Evolutionary conservation across 805 yeast genomes (phyloP), one percentile per base, ranked within the genome.

Genomic region (Wickerhamiella bombiphila): DNA sequence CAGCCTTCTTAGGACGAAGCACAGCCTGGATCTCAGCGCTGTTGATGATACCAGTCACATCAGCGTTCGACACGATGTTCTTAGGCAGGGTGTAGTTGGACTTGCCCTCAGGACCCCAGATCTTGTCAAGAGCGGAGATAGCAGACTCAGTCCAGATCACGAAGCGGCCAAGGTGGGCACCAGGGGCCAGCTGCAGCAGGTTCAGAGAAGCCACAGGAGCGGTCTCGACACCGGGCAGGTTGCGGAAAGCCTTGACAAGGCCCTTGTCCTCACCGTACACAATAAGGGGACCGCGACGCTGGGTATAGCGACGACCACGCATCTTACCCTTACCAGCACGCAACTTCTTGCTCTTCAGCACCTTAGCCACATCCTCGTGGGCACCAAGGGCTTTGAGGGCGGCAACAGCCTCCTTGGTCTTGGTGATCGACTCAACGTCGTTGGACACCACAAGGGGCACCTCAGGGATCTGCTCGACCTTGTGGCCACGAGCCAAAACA

Each of bases 261-360:
- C 97, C 97, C 65, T 86, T 81, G 79, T 93, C 96, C 72, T 86
- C 73, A 62, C 82, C 78, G 83, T 86, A 91, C 69, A 91, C 94
- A 56, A 91, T 93, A 64, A 91, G 80, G 64, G 98, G 98, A 68
- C 98, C 98, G 70, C 91, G 82, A 78, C 97, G 86, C 74, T 91
- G 98, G 60, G 94, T 82, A 80, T 74, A 80, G 76, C 98, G 86
- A 76, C 98, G 85, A 74, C 93, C 93, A 79, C 98, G 85, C 73
- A 83, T 72, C 75, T 91, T 91, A 80, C 98, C 98, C 78, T 88
- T 83, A 77, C 98, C 98, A 58, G 98, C 96, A 74, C 98, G 85
- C 71, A 86, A 66, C 72, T 85, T 91, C 85, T 82, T 86, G 69
- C 97, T 88, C 71, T 82, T 83, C 75, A 88, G 73, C 63, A 88